Evolutionary conservation across 441 rosid genomes (phyloP).

Genomic region (Croton setiger): DNA sequence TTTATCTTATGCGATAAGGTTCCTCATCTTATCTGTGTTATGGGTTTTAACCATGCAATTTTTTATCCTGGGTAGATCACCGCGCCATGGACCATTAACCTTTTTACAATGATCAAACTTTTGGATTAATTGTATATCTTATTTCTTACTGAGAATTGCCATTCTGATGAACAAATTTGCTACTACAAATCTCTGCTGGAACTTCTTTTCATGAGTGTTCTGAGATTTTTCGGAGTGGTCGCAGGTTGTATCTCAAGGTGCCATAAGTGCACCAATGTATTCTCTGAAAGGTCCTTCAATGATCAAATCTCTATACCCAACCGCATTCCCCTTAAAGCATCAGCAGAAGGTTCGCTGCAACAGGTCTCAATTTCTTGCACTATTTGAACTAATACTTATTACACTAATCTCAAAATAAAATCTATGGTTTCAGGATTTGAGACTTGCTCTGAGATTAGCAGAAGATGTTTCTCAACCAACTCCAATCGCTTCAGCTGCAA

Average conservation of each 20-base stretch:
- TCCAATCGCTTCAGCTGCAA: conserved; percentile 85
- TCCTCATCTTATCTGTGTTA: background rate
- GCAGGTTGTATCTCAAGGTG: conserved; percentile 90
- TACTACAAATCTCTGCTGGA: background rate
- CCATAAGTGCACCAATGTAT: conserved; percentile 87
- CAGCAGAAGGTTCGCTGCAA: conserved; percentile 81
- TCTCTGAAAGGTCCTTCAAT: conserved; percentile 82
- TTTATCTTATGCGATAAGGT: background rate
- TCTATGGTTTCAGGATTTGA: conserved; percentile 59
- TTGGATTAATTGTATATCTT: background rate
- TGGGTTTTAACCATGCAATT: background rate
- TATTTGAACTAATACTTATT: background rate
- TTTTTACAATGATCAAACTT: background rate
- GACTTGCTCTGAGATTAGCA: conserved; percentile 86
- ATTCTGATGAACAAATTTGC: background rate
- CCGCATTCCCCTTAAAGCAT: conserved; percentile 91
- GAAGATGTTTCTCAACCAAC: conserved; percentile 86
- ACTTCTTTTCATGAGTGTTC: background rate
- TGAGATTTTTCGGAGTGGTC: conserved; percentile 2
- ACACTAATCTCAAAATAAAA: conserved; percentile 8
- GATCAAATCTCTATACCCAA: conserved; percentile 71
- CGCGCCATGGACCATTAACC: too few species aligned
- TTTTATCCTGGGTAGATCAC: background rate
- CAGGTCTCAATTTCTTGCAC: conserved; percentile 2
- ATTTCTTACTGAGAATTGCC: background rate